Evolutionary conservation across 345 rosid species (phyloP).

Genomic region (Kandelia obovata): DNA sequence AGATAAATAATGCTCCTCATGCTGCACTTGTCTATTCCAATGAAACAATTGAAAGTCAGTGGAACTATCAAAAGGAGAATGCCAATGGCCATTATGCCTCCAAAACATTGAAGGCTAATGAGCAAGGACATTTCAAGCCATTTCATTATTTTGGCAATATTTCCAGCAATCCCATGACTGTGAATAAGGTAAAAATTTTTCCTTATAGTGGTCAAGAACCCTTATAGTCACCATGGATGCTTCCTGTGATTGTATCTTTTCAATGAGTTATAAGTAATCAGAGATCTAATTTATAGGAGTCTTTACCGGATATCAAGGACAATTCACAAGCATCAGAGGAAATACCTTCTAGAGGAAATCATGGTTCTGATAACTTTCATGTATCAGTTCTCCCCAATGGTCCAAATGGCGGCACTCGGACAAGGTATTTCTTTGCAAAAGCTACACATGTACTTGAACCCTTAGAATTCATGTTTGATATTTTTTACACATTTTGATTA

Average conservation of each 20-base stretch:
- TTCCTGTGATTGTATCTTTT: constrained; percentile 1
- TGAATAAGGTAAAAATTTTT: constrained; percentile 26
- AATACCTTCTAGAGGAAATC: constrained; percentile 24
- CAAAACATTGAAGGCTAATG: constrained; percentile 17
- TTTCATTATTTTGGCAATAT: constrained; percentile 23
- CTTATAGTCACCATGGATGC: not conserved
- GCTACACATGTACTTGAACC: constrained; percentile 9
- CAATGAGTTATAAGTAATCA: not conserved
- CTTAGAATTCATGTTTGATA: constrained; percentile 1
- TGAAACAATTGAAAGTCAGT: constrained; percentile 23
- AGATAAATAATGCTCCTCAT: constrained; percentile 21
- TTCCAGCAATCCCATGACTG: constrained; percentile 17
- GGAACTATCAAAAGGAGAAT: constrained; percentile 25
- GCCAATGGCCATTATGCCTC: constrained; percentile 22
- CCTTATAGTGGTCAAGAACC: too few relatives aligned
- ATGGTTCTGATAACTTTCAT: not conserved
- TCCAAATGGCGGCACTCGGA: constrained; percentile 24
- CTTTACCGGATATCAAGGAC: constrained; percentile 16
- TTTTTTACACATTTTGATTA: not conserved
- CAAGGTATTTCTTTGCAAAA: constrained; percentile 28
- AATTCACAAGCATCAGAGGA: constrained; percentile 24
- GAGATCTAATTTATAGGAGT: constrained; percentile 21
- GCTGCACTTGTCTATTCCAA: constrained; percentile 3
- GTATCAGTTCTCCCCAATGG: constrained; percentile 25
- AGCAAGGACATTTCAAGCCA: constrained; percentile 24